phyloP scores from a whole-genome alignment of 441 rosid species.

The Erysimum cheiri region DNA sequence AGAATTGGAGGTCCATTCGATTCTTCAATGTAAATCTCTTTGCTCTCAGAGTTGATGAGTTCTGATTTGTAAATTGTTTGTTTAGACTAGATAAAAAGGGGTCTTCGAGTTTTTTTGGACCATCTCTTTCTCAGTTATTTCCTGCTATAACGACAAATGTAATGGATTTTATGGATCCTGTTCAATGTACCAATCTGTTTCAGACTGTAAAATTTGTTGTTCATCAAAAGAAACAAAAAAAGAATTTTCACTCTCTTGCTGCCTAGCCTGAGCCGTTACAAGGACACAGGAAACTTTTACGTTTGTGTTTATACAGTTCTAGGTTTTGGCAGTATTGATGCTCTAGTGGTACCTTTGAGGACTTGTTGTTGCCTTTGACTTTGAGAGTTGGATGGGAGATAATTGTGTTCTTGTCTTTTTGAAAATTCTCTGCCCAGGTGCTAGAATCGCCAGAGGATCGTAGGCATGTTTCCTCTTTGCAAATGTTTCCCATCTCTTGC shows the following conservation, averaged over 20 bases:
- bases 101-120: constrained; percentile 16
- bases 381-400: constrained; percentile 38
- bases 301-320: constrained; percentile 48
- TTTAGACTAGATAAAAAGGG: background rate
- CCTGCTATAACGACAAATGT: constrained; percentile 7
- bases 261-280: constrained; percentile 38
- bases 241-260: constrained; percentile 31
- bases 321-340: constrained; percentile 34
- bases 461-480: constrained; percentile 65
- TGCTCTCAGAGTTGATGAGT: background rate
- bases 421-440: constrained; percentile 84
- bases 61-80: background rate
- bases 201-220: constrained; percentile 20
- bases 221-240: constrained; percentile 16
- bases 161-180: constrained; percentile 14
- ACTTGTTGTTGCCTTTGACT: constrained; percentile 31
- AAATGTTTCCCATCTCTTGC: constrained; percentile 73
- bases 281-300: constrained; percentile 23
- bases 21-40: background rate
- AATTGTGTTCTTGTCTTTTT: constrained; percentile 51
- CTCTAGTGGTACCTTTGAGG: constrained; percentile 29
- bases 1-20: constrained; percentile 9
- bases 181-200: constrained; percentile 24
- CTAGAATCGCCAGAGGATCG: constrained; percentile 83
- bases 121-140: background rate